Evolutionary conservation across 495 filamentous ascomycete genomes (phyloP), one percentile per base, ranked within the genome.

Genomic region (Bryoglossum gracile): DNA sequence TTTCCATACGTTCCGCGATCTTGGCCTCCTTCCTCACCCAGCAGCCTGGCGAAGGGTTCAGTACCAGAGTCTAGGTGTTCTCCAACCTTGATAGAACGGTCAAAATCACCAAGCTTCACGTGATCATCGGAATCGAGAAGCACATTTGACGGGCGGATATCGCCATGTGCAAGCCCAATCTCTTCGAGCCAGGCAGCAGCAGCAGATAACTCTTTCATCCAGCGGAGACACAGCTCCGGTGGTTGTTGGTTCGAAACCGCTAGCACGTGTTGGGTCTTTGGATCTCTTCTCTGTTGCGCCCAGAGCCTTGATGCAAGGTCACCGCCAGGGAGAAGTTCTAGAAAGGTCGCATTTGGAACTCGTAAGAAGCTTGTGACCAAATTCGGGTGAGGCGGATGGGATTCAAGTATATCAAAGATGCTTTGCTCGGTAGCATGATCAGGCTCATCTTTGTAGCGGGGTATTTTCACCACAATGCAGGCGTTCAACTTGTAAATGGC

Each of bases 1-100:
- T 45, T 41, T 33, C 47, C 46, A 51, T 43, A 9, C 46, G 44
- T n/a, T 25, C 25, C 39, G 30, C 41, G 4, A 13, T 14, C 18
- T 46, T 42, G 13, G 41, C 49, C 30, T 5, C 5, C 35, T 16
- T 38, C 35, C 8, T 6, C 8, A 14, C 35, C 13, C 6, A 38
- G 14, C 6, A 30, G 6, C 8, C 35, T 6, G 6, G 35, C 35
- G 8, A 6, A 38, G 4, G 35, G 35, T 5, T 6, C 8, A 5
- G 35, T 14, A 38, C 6, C 5, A 16, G 8, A 6, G 17, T 38
- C 11, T 18, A 14, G 5, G 8, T 5, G 11, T 14, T 6, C 13
- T 13, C 26, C 26, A 6, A 30, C 13, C 26, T 30, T 13, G 5
- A 13, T 13, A 6, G 13, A 5, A 13, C 26, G 13, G 26, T 30